Evolutionary conservation across 2,329 filamentous ascomycete species (phyloP).

Genomic region (Cordyceps cicadae): DNA sequence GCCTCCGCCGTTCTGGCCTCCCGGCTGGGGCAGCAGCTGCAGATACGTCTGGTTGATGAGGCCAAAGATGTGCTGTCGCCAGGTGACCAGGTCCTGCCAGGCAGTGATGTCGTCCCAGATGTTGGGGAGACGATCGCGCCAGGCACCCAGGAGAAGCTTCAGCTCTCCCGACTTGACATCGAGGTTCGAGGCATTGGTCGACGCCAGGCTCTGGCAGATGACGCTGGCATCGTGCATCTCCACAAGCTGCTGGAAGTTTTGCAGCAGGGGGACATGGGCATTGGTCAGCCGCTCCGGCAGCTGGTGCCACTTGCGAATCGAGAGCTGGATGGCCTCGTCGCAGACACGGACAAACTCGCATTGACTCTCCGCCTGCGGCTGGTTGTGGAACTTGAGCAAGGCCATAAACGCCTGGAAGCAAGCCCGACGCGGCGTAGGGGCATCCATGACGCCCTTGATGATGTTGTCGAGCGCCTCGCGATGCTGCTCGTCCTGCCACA

Average conservation of each 20-base stretch:
- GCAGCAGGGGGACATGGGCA: constrained; percentile 86
- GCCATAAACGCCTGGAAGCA: constrained; percentile 99
- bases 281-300: constrained; percentile 89
- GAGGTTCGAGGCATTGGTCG: constrained; percentile 75
- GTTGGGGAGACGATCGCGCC: constrained; percentile 91
- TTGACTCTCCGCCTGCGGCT: constrained; percentile 54
- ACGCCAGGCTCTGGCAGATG: constrained; percentile 83
- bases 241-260: constrained; percentile 96
- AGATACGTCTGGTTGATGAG: constrained; percentile 95
- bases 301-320: constrained; percentile 98
- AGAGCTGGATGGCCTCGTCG: constrained; percentile 94
- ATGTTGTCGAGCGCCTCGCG: constrained; percentile 85
- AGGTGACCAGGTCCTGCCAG: constrained; percentile 99
- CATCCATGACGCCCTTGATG: constrained; percentile 96
- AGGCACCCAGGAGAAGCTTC: constrained; percentile 86
- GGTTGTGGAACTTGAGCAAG: constrained; percentile 85
- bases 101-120: constrained; percentile 99
- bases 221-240: constrained; percentile 96
- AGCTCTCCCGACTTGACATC: constrained; percentile 93
- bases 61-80: constrained; percentile 97
- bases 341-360: constrained; percentile 83
- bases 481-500: constrained; percentile 81
- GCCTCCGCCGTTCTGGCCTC: constrained; percentile 67
- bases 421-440: constrained; percentile 81
- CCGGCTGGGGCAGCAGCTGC: constrained; percentile 68